A percentile compares a stretch with the other conserved stretches of the same genome.
Evolutionary conservation across 2,329 filamentous ascomycete genomes (phyloP).

Genomic region (Penicillium sp.): DNA sequence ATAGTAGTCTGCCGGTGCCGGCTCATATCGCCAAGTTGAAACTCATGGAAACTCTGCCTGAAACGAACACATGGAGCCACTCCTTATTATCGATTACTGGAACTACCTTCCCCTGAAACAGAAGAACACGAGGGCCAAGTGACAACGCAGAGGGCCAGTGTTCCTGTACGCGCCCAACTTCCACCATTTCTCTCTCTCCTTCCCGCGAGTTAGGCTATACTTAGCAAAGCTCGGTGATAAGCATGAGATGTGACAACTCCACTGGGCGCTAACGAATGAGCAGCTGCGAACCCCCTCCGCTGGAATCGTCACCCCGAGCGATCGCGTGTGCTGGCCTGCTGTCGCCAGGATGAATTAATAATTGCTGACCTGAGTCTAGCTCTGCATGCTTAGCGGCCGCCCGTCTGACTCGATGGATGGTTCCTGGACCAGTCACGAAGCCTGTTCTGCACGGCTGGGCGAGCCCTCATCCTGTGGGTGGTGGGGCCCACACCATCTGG

Average conservation of each 20-base stretch:
- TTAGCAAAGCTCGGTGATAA: conserved; percentile 15
- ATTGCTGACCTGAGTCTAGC: conserved; percentile 20
- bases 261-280: conserved; percentile 26
- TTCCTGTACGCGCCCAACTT: conserved; percentile 24
- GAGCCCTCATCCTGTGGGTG: conserved; percentile 13
- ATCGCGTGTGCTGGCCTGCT: conserved; percentile 8
- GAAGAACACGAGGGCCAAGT: conserved; percentile 5
- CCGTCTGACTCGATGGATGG: conserved; percentile 4
- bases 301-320: conserved; percentile 15
- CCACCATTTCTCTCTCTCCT: neutral
- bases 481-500: conserved; percentile 10
- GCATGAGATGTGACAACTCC: conserved; percentile 29
- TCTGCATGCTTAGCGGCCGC: conserved; percentile 7
- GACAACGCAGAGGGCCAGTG: conserved; percentile 6
- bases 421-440: conserved; percentile 17
- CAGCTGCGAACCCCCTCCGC: conserved; percentile 11
- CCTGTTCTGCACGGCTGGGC: conserved; percentile 7
- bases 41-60: neutral
- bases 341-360: conserved; percentile 11
- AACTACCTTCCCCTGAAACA: neutral
- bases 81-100: neutral
- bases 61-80: conserved; percentile 6
- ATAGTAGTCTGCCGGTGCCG: neutral
- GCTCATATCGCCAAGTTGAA: neutral
- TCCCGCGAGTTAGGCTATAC: conserved; percentile 3